Evolutionary conservation across 2,329 filamentous ascomycete species (phyloP).

Genomic region (Sarocladium brachiariae): DNA sequence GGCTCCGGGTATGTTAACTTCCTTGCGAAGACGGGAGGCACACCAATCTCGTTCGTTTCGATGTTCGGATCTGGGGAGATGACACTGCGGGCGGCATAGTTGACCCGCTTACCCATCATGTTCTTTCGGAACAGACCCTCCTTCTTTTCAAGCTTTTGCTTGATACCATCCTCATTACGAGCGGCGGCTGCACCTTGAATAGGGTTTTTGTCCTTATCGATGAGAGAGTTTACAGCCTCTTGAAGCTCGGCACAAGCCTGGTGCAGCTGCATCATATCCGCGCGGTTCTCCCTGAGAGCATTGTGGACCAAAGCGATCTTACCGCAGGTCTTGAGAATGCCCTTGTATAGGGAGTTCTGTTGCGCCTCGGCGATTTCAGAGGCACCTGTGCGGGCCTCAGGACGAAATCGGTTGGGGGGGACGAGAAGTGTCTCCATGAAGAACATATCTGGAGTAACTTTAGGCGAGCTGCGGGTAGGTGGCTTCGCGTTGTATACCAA

Average conservation of each 20-base stretch:
- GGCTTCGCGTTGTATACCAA: constrained; percentile 80
- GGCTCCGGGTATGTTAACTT: constrained; percentile 96
- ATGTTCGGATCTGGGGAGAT: constrained; percentile 98
- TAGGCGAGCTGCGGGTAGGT: constrained; percentile 44
- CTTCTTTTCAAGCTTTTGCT: constrained; percentile 97
- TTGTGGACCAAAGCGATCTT: constrained; percentile 64
- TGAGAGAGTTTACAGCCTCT: constrained; percentile 84
- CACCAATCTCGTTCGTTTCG: constrained; percentile 97
- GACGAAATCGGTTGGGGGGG: constrained; percentile 85
- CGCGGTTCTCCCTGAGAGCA: constrained; percentile 37
- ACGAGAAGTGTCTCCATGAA: constrained; percentile 83
- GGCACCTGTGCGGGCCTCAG: constrained; percentile 74
- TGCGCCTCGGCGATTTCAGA: constrained; percentile 80
- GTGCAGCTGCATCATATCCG: constrained; percentile 64
- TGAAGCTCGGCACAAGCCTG: constrained; percentile 79
- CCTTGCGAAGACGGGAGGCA: constrained; percentile 93
- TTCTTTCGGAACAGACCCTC: constrained; percentile 97
- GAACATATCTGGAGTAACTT: constrained; percentile 81
- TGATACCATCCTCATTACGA: constrained; percentile 86
- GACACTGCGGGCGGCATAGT: constrained; percentile 93
- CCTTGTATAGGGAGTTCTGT: constrained; percentile 82
- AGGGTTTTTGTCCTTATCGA: constrained; percentile 83
- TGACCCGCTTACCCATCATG: constrained; percentile 99
- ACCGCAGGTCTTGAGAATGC: constrained; percentile 70
- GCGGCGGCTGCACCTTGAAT: constrained; percentile 70